Evolutionary conservation across 306 rosid species (phyloP).

Genomic region (Trifolium subterraneum): DNA sequence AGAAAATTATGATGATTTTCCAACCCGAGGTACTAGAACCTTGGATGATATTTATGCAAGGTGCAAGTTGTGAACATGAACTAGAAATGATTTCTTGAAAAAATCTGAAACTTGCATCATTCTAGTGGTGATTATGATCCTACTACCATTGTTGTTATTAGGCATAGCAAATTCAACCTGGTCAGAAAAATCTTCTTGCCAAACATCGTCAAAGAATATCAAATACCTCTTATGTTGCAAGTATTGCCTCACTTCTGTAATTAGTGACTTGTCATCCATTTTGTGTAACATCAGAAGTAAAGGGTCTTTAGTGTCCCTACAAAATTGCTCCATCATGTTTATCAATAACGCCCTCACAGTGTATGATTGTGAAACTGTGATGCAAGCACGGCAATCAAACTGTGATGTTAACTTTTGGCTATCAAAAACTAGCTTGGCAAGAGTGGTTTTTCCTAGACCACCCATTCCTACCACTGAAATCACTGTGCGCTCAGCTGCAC

Average conservation of each 20-base stretch:
- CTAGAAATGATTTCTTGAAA: constrained; percentile 8
- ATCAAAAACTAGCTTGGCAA: constrained; percentile 16
- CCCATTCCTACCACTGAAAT: constrained; percentile 36
- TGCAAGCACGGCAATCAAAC: constrained; percentile 6
- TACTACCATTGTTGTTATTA: constrained; percentile 1
- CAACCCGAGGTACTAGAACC: too few relatives aligned
- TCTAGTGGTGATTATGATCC: constrained; percentile 20
- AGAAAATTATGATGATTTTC: too few relatives aligned
- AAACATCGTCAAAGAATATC: constrained; percentile 33
- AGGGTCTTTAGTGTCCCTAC: constrained; percentile 1
- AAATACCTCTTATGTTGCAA: constrained; percentile 19
- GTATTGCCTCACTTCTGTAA: constrained; percentile 17
- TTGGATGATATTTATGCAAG: too few relatives aligned
- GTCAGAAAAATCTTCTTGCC: constrained; percentile 15
- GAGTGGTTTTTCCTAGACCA: constrained; percentile 29
- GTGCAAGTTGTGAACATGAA: constrained; percentile 16
- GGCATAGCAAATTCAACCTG: constrained; percentile 25
- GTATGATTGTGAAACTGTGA: constrained; percentile 23
- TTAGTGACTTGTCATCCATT: constrained; percentile 7
- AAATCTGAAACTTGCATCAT: constrained; percentile 13
- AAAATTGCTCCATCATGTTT: constrained; percentile 24
- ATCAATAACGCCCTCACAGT: neutral
- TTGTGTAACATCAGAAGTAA: neutral
- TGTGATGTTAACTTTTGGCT: neutral
- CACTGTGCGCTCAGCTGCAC: neutral